Conservation (phyloP, 1,139 yeast species). For the Zygosaccharomyces sapae region DNA sequence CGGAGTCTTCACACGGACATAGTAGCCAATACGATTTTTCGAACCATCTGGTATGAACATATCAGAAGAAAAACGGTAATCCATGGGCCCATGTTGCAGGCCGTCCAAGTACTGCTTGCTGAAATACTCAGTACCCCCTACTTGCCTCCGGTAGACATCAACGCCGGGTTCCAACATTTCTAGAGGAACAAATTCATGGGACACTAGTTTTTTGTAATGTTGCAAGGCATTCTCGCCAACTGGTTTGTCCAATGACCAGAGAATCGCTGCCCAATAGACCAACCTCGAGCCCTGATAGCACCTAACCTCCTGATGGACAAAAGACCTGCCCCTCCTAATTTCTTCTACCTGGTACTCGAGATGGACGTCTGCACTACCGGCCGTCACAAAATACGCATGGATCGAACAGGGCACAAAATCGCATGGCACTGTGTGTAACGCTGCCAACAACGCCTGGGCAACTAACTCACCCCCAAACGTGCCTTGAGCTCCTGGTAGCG, state of each 20-base stretch:
- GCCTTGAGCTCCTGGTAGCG: slow-evolving; percentile 60
- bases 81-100: slow-evolving; percentile 39
- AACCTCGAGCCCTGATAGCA: slow-evolving; percentile 52
- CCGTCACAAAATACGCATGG: slow-evolving; percentile 49
- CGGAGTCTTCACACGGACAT: slow-evolving; percentile 25
- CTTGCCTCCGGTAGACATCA: slow-evolving; percentile 33
- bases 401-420: slow-evolving; percentile 47
- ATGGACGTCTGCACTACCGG: slow-evolving; percentile 48
- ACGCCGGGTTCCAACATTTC: slow-evolving; percentile 34
- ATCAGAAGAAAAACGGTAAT: slow-evolving; percentile 45
- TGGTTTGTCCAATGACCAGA: slow-evolving; percentile 35
- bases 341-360: slow-evolving; percentile 57
- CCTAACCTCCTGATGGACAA: slow-evolving; percentile 54
- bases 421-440: slow-evolving; percentile 45
- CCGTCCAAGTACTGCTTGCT: slow-evolving; percentile 22
- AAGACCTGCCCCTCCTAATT: slow-evolving; percentile 58
- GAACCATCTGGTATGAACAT: slow-evolving; percentile 31
- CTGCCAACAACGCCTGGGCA: slow-evolving; percentile 68
- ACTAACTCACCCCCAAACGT: slow-evolving; percentile 77
- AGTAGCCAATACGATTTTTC: slow-evolving; percentile 27
- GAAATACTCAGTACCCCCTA: slow-evolving; percentile 30
- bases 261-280: slow-evolving; percentile 51
- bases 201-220: slow-evolving; percentile 25
- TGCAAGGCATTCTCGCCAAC: slow-evolving; percentile 19
- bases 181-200: slow-evolving; percentile 10